Conservation (phyloP, 1,284 basidiomycete genomes). For the Ustilago vetiveriae region DNA sequence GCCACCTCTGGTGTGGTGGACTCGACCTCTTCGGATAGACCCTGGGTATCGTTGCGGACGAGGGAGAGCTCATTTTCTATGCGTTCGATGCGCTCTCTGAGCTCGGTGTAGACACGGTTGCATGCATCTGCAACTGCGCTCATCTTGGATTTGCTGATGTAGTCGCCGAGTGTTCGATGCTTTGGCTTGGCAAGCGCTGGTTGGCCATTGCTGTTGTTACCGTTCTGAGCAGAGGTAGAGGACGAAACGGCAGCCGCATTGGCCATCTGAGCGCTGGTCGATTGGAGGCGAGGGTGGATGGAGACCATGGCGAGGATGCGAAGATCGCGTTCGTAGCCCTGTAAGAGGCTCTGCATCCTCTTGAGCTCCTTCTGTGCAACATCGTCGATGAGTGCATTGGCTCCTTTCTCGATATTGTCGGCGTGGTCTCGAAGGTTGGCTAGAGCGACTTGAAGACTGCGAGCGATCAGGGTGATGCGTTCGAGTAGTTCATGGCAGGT, state of each 20-base stretch:
- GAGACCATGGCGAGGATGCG: conserved; percentile 54
- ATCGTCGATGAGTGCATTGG: conserved; percentile 42
- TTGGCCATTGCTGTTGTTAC: conserved; percentile 16
- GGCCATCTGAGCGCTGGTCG: conserved; percentile 16
- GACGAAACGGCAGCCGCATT: conserved; percentile 22
- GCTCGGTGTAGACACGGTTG: conserved; percentile 37
- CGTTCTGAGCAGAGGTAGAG: conserved; percentile 18
- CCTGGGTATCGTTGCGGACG: conserved; percentile 47
- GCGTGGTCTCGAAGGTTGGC: conserved; percentile 60
- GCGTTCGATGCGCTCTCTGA: conserved; percentile 42
- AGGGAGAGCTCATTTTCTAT: conserved; percentile 39
- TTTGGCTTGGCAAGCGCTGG: conserved; percentile 15
- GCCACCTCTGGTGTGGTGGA: conserved; percentile 48
- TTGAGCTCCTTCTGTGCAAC: conserved; percentile 51
- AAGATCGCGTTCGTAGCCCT: conserved; percentile 58
- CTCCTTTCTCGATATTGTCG: conserved; percentile 49
- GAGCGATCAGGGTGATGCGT: conserved; percentile 47
- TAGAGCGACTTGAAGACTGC: conserved; percentile 58
- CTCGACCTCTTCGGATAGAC: conserved; percentile 51
- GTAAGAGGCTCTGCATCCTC: conserved; percentile 57
- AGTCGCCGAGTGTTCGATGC: conserved; percentile 58
- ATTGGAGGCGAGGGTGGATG: conserved; percentile 55
- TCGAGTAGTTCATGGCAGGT: conserved; percentile 30
- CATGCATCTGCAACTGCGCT: conserved; percentile 56
- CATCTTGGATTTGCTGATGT: conserved; percentile 56